These are phyloP conservation scores for Camelina neglecta DNA, from an alignment of 345 rosid genomes.

Conservation along the genomic window DNA sequence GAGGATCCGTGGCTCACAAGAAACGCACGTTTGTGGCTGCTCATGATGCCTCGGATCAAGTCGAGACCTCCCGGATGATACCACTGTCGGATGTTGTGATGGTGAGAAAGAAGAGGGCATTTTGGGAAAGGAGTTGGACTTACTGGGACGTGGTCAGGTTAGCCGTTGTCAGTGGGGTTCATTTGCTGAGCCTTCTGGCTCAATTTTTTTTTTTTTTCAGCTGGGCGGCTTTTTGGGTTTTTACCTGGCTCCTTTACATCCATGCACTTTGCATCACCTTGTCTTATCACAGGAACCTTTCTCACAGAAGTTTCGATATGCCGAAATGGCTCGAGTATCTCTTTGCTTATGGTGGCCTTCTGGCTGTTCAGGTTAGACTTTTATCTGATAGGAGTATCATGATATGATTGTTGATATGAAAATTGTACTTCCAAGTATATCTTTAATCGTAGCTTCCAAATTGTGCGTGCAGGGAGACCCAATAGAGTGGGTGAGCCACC, in stretches of 20 bases:
- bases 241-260: conserved; percentile 44
- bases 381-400: no score
- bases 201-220: conserved; percentile 70
- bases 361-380: conserved; percentile 63
- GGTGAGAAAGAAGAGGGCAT: conserved; percentile 51
- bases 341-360: conserved; percentile 71
- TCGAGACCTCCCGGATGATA: conserved; percentile 3
- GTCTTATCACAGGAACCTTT: conserved; percentile 64
- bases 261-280: conserved; percentile 66
- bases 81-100: conserved; percentile 30
- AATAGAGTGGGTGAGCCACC: conserved; percentile 85
- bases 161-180: conserved; percentile 51
- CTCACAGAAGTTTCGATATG: conserved; percentile 71
- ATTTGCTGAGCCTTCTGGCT: conserved; percentile 61
- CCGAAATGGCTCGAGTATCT: conserved; percentile 80
- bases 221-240: conserved; percentile 59
- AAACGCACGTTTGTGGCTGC: conserved; percentile 8
- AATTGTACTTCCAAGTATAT: neutral
- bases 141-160: conserved; percentile 49
- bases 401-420: neutral
- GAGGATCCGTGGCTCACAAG: conserved; percentile 10
- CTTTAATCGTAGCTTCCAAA: neutral
- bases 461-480: conserved; percentile 48
- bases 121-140: conserved; percentile 60
- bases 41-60: neutral